These are phyloP conservation scores for Symbiodinium pilosum DNA, from an alignment of 73 alveolate species.

Conservation along the genomic window DNA sequence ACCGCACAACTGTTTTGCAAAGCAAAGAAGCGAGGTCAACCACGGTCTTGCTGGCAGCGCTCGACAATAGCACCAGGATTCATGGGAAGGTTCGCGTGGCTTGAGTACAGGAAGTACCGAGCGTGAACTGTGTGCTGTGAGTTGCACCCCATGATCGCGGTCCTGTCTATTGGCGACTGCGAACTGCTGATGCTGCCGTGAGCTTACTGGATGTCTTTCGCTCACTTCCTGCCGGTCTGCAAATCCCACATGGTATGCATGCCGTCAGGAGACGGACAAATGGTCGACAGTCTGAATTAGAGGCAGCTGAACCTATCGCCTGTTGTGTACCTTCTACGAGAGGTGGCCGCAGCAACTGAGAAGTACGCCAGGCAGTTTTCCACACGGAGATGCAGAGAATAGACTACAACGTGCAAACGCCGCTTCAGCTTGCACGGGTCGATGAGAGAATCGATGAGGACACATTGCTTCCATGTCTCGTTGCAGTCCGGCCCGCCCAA, in stretches of 20 bases:
- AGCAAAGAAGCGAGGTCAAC: conserved; percentile 26
- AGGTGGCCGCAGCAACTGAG: not conserved
- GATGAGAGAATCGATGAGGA: conserved; percentile 82
- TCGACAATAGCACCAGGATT: conserved; percentile 90
- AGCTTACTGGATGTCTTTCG: not conserved
- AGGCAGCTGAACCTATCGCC: not conserved
- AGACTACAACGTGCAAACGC: conserved; percentile 89
- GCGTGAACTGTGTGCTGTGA: not conserved
- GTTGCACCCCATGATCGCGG: conserved; percentile 94
- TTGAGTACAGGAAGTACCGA: not conserved
- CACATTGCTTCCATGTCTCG: not conserved
- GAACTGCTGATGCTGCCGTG: conserved; percentile 58
- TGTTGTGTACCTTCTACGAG: not conserved
- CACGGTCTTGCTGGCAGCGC: conserved; percentile 85
- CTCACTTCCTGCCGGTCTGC: not conserved
- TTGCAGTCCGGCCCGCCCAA: too few species aligned
- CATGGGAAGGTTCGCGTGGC: conserved; percentile 40
- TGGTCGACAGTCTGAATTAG: conserved; percentile 69
- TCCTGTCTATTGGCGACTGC: conserved; percentile 87
- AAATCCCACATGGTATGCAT: not conserved
- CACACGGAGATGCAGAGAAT: conserved; percentile 94
- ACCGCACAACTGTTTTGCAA: not conserved
- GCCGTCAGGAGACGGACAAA: conserved; percentile 63
- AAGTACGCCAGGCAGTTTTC: conserved; percentile 41
- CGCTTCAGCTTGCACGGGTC: conserved; percentile 90